Percentiles rank a stretch among this genome's conserved stretches.
Evolutionary conservation across 768 basidiomycete species (phyloP).

Genomic region (Psilocybe cyanescens): DNA sequence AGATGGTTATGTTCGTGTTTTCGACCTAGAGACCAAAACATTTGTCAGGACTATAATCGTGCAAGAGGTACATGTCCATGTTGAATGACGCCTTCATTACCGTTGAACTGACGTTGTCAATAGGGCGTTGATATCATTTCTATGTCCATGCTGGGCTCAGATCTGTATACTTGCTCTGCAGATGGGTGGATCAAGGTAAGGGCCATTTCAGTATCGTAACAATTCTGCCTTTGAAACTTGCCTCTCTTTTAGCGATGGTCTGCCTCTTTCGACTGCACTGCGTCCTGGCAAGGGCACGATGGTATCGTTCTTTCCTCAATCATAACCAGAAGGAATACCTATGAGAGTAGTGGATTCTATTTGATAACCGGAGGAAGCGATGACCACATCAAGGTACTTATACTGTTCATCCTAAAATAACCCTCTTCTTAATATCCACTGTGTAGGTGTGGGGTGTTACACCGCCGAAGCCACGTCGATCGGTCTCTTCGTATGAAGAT

Average conservation of each 20-base stretch:
- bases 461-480: slow-evolving; percentile 29
- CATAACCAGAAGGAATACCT: slow-evolving; percentile 42
- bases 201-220: slow-evolving; percentile 1
- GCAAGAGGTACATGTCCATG: slow-evolving; percentile 59
- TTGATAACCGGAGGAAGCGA: slow-evolving; percentile 88
- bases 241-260: slow-evolving; percentile 67
- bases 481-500: slow-evolving; percentile 15
- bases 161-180: slow-evolving; percentile 69
- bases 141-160: slow-evolving; percentile 68
- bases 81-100: background rate
- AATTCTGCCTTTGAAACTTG: background rate
- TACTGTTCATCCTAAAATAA: background rate
- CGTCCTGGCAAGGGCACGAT: slow-evolving; percentile 80
- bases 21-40: slow-evolving; percentile 90
- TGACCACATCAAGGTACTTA: slow-evolving; percentile 75
- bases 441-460: slow-evolving; percentile 59
- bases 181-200: slow-evolving; percentile 72
- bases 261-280: slow-evolving; percentile 81
- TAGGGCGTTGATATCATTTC: slow-evolving; percentile 84
- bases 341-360: slow-evolving; percentile 33
- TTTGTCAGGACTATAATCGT: slow-evolving; percentile 86
- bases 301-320: slow-evolving; percentile 85
- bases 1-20: slow-evolving; percentile 89
- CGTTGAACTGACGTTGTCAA: background rate
- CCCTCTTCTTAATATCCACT: background rate